Percentiles rank a stretch among this genome's conserved stretches.
phyloP scores from a whole-genome alignment of 1,139 yeast species.

The Insectozyma bohioensis region DNA sequence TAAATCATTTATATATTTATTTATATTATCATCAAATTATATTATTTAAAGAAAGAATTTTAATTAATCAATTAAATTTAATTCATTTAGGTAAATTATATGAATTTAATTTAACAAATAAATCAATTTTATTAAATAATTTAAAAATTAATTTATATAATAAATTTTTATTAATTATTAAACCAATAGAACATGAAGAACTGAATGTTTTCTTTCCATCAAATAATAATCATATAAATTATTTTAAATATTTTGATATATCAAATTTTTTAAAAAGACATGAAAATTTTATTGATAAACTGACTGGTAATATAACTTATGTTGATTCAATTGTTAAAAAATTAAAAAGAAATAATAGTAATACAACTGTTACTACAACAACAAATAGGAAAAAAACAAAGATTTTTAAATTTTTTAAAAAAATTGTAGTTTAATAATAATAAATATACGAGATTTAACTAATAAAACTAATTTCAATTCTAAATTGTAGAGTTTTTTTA shows the following conservation, averaged over 20 bases:
- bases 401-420: slow-evolving; percentile 2
- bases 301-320: slow-evolving; percentile 14
- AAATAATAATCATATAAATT: not conserved
- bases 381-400: not conserved
- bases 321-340: slow-evolving; percentile 10
- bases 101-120: slow-evolving; percentile 8
- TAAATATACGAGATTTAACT: too few species aligned
- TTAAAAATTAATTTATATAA: slow-evolving; percentile 12
- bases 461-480: too few species aligned
- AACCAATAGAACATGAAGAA: too few species aligned
- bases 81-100: slow-evolving; percentile 16
- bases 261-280: slow-evolving; percentile 9
- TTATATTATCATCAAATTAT: slow-evolving; percentile 14
- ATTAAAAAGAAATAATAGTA: slow-evolving; percentile 8
- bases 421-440: slow-evolving; percentile 1
- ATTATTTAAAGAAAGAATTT: slow-evolving; percentile 7
- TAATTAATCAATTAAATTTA: slow-evolving; percentile 13
- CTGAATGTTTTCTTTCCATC: not conserved
- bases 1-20: slow-evolving; percentile 15
- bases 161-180: slow-evolving; percentile 10
- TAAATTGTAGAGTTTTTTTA: too few species aligned
- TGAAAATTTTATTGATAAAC: slow-evolving; percentile 10
- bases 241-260: slow-evolving; percentile 9
- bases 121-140: slow-evolving; percentile 5
- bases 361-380: not conserved